Base-by-base conservation (phyloP, 2,329 filamentous ascomycete species). In the Decorospora gaudefroyi region DNA sequence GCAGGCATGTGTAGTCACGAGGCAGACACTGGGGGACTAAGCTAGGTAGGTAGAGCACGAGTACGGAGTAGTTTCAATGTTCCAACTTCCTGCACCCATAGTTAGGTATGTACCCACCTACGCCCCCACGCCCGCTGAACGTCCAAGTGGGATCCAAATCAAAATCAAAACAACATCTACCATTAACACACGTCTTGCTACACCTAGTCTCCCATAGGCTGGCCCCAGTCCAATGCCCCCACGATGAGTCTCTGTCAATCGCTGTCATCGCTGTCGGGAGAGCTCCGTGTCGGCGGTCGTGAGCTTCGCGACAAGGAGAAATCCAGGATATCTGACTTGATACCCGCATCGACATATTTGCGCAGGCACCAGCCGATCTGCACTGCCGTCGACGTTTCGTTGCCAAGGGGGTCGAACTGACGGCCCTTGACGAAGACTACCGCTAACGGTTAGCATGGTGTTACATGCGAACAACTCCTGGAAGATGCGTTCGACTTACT, bases 341-440 rank as follows among this genome's bases (percentile, higher is more conserved):
- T 68, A 0, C 66, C 66, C 7, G 65, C 66, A 49, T 77, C 75
- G 3, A 77, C 62, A 41, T 66, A 78, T 38, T 75, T 74, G 25
- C 74, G 57, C 45, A 74, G 37, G 43, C 70, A 74, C 72, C 74
- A 76, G 4, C 71, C 70, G 8, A 77, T 68, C 21, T 74, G 72
- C 10, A 75, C 67, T 0, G 75, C 74, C 23, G 72, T 67, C 1
- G 68, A 61, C 30, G 62, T 65, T 35, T 67, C 67, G 26, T 63
- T 65, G 18, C 74, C 74, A 5, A 76, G 61, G 0, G 74, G 72
- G 32, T 74, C 71, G 1, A 67, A 49, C 29, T 72, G 69, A 5
- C 66, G 69, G 6, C 73, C 74, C 41, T 74, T 73, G 18, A 76
- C 68, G 51, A 72, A 77, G 35, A 76, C 53, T 56, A 21, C 1